Evolutionary conservation across 129 eudicot genomes (phyloP).

Genomic region (carrot (Daucus carota)): DH1_v3.0 NC_030384.2:29911001-29911500

Average conservation of each 20-base stretch:
- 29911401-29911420: background rate
- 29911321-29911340: constrained; percentile 58
- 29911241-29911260: constrained; percentile 66
- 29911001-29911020: constrained; percentile 76
- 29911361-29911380: background rate
- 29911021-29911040: constrained; percentile 77
- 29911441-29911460: background rate
- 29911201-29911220: constrained; percentile 52
- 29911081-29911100: constrained; percentile 27
- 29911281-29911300: constrained; percentile 41
- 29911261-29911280: constrained; percentile 55
- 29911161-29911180: constrained; percentile 51
- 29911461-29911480: background rate
- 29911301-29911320: constrained; percentile 79
- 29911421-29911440: background rate
- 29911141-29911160: background rate
- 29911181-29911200: constrained; percentile 52
- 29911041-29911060: constrained; percentile 74
- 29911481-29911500: background rate
- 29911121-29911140: background rate
- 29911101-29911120: background rate
- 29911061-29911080: constrained; percentile 71
- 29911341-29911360: background rate
- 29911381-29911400: background rate
- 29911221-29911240: constrained; percentile 57